Evolutionary conservation across 352 stramenopile species (phyloP).

Genomic region (Thalassiosira pacifica): DNA sequence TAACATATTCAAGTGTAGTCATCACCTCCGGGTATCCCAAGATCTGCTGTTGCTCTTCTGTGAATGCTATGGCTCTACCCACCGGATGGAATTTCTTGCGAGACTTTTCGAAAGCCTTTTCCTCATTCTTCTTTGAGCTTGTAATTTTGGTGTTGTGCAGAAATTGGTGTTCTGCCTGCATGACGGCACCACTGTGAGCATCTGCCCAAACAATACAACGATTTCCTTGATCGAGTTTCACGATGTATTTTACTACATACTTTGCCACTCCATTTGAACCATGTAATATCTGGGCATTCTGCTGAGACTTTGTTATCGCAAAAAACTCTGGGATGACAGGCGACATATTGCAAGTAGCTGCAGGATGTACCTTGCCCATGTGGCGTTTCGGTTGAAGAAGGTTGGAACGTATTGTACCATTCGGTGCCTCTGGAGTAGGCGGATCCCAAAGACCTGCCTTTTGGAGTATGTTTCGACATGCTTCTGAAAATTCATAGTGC

Average conservation of each 20-base stretch:
- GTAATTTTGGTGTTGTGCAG: constrained; percentile 37
- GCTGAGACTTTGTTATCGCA: constrained; percentile 32
- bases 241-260: constrained; percentile 38
- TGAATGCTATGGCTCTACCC: constrained; percentile 17
- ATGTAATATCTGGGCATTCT: constrained; percentile 46
- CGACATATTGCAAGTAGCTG: constrained; percentile 43
- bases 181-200: constrained; percentile 16
- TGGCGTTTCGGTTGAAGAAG: constrained; percentile 40
- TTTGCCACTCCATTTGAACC: constrained; percentile 21
- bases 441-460: constrained; percentile 10
- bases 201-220: constrained; percentile 9
- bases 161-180: constrained; percentile 25
- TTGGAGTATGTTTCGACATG: constrained; percentile 15
- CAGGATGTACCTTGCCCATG: constrained; percentile 31
- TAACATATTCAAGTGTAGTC: neutral
- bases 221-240: constrained; percentile 35
- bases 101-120: constrained; percentile 26
- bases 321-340: constrained; percentile 40
- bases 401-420: constrained; percentile 27
- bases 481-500: constrained; percentile 30
- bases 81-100: neutral
- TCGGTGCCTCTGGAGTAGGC: constrained; percentile 5
- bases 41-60: constrained; percentile 8
- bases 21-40: constrained; percentile 48
- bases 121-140: constrained; percentile 19